Evolutionary conservation across 2,329 filamentous ascomycete genomes (phyloP).

Genomic region (Fusarium sp.): DNA sequence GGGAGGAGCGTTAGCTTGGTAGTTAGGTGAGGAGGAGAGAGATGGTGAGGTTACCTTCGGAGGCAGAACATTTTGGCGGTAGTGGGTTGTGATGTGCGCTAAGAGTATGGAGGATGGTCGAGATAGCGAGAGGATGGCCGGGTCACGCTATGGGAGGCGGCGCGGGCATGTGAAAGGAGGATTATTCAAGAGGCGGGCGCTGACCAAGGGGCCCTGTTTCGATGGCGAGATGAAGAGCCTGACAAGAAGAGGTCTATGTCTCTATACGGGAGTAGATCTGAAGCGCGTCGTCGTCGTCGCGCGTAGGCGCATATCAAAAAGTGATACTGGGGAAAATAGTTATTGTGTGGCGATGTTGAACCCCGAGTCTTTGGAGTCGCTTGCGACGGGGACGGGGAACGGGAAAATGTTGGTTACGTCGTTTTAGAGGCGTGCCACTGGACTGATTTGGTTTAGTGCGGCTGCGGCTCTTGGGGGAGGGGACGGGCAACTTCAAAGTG

Average conservation of each 20-base stretch:
- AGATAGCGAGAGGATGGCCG: background rate
- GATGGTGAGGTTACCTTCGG: slow-evolving; percentile 61
- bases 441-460: slow-evolving; percentile 26
- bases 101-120: background rate
- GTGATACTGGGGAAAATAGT: background rate
- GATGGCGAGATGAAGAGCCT: background rate
- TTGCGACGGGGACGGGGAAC: background rate
- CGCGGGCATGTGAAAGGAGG: slow-evolving; percentile 16
- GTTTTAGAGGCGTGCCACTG: slow-evolving; percentile 23
- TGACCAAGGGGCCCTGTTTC: too few relatives aligned
- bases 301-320: slow-evolving; percentile 28
- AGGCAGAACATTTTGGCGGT: slow-evolving; percentile 69
- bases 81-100: slow-evolving; percentile 17
- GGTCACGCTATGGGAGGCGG: slow-evolving; percentile 23
- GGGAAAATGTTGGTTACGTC: slow-evolving; percentile 30
- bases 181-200: background rate
- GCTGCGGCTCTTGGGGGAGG: slow-evolving; percentile 20
- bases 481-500: background rate
- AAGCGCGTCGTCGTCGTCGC: background rate
- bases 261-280: background rate
- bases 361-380: slow-evolving; percentile 5
- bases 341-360: background rate
- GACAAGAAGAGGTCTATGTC: background rate
- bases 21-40: background rate
- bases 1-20: slow-evolving; percentile 50